phyloP scores from a whole-genome alignment of 176 grass and related monocot genomes.

The Phoenix dactylifera region DNA sequence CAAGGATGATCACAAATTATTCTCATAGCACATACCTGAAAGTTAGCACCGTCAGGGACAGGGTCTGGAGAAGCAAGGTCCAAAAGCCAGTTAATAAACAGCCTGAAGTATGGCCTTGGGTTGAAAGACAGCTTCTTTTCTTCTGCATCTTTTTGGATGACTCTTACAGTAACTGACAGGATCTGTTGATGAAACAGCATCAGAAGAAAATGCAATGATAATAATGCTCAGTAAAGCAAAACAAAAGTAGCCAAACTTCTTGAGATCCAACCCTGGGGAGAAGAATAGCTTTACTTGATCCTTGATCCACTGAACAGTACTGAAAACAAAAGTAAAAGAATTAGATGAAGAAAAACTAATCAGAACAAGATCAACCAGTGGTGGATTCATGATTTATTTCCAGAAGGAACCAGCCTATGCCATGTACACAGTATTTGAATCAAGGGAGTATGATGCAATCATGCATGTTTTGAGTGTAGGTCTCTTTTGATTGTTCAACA shows the following conservation, averaged over 20 bases:
- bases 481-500: no score
- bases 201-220: not conserved
- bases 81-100: slow-evolving; percentile 85
- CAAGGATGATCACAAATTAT: not conserved
- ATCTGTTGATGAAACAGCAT: slow-evolving; percentile 48
- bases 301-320: slow-evolving; percentile 58
- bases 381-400: no score
- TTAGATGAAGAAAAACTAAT: not conserved
- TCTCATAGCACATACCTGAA: slow-evolving; percentile 42
- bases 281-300: slow-evolving; percentile 55
- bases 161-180: slow-evolving; percentile 50
- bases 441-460: no score
- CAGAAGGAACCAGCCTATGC: no score
- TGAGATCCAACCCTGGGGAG: slow-evolving; percentile 58
- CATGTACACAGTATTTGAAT: no score
- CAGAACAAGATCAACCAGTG: no score
- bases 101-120: slow-evolving; percentile 68
- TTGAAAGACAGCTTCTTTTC: slow-evolving; percentile 85
- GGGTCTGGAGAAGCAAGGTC: slow-evolving; percentile 66
- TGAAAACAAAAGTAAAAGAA: slow-evolving; percentile 28
- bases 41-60: slow-evolving; percentile 55
- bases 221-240: not conserved
- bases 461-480: no score
- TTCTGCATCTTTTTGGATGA: slow-evolving; percentile 84
- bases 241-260: not conserved